Conservation (phyloP, 805 yeast species). For the Candida dajiaensis region DNA sequence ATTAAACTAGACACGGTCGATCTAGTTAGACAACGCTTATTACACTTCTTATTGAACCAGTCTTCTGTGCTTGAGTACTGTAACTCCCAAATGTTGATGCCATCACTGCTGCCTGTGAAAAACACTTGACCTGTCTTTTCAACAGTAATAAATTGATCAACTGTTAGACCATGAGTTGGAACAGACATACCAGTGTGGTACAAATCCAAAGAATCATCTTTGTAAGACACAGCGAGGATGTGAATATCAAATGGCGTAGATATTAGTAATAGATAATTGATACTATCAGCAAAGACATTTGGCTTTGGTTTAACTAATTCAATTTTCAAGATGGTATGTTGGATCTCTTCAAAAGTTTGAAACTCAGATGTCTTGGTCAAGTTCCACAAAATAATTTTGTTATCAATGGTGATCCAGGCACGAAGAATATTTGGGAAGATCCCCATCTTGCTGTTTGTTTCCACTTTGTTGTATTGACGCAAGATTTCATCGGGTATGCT, state of each 20-base stretch:
- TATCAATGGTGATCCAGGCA: constrained; percentile 82
- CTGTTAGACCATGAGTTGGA: constrained; percentile 71
- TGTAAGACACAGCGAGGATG: constrained; percentile 64
- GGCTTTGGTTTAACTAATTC: constrained; percentile 75
- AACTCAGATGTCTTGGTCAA: constrained; percentile 57
- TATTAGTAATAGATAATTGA: constrained; percentile 65
- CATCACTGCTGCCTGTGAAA: constrained; percentile 77
- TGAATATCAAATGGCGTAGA: constrained; percentile 78
- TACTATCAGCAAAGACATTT: constrained; percentile 72
- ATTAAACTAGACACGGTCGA: constrained; percentile 48
- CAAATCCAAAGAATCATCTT: constrained; percentile 50
- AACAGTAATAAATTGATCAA: constrained; percentile 53
- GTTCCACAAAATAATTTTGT: constrained; percentile 82
- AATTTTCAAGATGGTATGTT: constrained; percentile 71
- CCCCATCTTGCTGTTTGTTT: constrained; percentile 73
- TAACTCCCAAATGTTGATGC: constrained; percentile 79
- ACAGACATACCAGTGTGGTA: constrained; percentile 81
- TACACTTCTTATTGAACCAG: constrained; percentile 81
- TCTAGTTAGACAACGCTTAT: constrained; percentile 77
- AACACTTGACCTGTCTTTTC: constrained; percentile 72
- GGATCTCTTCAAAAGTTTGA: constrained; percentile 75
- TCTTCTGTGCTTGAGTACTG: constrained; percentile 77
- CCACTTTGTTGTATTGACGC: constrained; percentile 62
- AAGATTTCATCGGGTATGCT: constrained; percentile 78
- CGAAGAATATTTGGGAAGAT: constrained; percentile 73